Conservation (phyloP, 2,329 filamentous ascomycete genomes). For the Didymella arachidicola region DNA sequence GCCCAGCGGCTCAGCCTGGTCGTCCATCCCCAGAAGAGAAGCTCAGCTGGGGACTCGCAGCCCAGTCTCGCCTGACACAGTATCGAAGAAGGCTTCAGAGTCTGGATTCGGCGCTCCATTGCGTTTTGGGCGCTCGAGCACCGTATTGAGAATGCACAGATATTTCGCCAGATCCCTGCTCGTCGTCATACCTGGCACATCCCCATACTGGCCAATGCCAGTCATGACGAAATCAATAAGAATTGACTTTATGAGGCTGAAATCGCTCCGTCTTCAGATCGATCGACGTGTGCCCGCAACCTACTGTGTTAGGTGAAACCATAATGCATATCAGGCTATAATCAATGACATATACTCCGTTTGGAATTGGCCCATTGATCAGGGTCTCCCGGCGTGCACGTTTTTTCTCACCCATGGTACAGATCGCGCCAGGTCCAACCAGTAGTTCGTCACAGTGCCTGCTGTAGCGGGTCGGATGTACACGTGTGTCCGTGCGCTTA, state of each 20-base stretch:
- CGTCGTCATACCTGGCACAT: slow-evolving; percentile 5
- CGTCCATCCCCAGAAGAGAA: background rate
- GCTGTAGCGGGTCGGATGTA: background rate
- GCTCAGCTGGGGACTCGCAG: slow-evolving; percentile 2
- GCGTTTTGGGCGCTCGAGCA: background rate
- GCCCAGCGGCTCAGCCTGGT: background rate
- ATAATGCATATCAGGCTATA: background rate
- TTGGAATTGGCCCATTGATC: background rate
- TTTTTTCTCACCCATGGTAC: slow-evolving; percentile 1
- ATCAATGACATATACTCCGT: background rate
- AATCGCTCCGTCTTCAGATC: slow-evolving; percentile 1
- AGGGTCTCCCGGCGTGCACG: slow-evolving; percentile 4
- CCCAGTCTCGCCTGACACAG: slow-evolving; percentile 5
- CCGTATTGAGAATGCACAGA: slow-evolving; percentile 5
- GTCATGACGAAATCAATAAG: slow-evolving; percentile 18
- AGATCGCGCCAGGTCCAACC: background rate
- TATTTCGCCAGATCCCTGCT: slow-evolving; percentile 11
- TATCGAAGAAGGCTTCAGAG: background rate
- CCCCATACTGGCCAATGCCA: background rate
- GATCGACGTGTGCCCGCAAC: background rate
- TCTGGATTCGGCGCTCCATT: background rate
- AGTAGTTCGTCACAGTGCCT: background rate
- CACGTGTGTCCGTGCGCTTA: slow-evolving; percentile 4
- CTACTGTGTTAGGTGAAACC: background rate
- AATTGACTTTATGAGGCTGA: slow-evolving; percentile 4